Percentiles rank a stretch among this genome's conserved stretches.
Conservation (phyloP, 176 grass and related monocot genomes). For the Chrysopogon serrulatus region DNA sequence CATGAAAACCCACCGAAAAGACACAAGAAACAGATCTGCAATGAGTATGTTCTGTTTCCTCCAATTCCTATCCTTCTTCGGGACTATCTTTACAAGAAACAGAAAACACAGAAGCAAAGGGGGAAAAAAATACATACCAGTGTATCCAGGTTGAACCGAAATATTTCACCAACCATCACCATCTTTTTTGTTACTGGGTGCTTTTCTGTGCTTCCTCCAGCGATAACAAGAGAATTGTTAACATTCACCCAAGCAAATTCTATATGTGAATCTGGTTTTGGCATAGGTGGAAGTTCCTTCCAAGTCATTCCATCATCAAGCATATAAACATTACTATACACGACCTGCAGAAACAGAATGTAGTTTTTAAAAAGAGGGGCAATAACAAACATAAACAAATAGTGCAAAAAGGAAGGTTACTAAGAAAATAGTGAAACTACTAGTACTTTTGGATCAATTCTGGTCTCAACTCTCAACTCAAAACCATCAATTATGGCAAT, state of each 20-base stretch:
- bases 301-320: slow-evolving; percentile 69
- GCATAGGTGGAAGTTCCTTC: slow-evolving; percentile 86
- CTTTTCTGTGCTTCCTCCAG: slow-evolving; percentile 90
- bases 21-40: background rate
- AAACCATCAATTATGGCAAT: background rate
- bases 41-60: background rate
- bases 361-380: background rate
- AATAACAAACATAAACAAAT: background rate
- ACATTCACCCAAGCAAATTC: slow-evolving; percentile 96
- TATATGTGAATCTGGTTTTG: slow-evolving; percentile 91
- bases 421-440: slow-evolving; percentile 26
- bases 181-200: slow-evolving; percentile 85
- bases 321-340: slow-evolving; percentile 96
- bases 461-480: background rate
- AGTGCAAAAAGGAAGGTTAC: background rate
- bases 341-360: slow-evolving; percentile 52
- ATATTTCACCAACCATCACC: slow-evolving; percentile 86
- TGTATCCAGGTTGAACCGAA: slow-evolving; percentile 82
- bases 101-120: background rate
- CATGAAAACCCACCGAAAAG: background rate
- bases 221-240: slow-evolving; percentile 84
- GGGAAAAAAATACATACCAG: slow-evolving; percentile 36
- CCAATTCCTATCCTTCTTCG: background rate
- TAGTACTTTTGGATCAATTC: background rate
- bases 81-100: background rate